phyloP scores from a whole-genome alignment of 2,329 filamentous ascomycete species.

The Corinectria fuckeliana region DNA sequence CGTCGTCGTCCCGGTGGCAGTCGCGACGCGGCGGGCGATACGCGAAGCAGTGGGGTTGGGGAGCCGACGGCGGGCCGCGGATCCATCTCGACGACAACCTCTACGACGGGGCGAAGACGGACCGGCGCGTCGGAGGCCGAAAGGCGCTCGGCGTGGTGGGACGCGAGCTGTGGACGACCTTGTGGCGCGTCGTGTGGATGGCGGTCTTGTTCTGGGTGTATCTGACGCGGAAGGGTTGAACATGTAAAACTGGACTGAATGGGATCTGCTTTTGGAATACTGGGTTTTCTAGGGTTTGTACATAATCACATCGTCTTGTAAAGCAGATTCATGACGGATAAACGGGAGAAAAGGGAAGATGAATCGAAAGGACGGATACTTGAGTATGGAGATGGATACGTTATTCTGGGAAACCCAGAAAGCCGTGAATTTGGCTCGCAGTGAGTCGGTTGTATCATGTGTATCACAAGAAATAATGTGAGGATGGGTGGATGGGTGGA shows the following conservation, averaged over 20 bases:
- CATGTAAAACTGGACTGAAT: conserved; percentile 9
- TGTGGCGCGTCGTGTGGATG: conserved; percentile 69
- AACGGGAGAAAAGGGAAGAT: not conserved
- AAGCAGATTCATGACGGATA: not conserved
- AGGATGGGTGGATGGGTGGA: not conserved
- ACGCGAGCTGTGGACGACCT: conserved; percentile 66
- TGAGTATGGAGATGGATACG: not conserved
- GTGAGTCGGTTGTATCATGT: not conserved
- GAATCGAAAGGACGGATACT: conserved; percentile 2
- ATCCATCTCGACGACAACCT: conserved; percentile 61
- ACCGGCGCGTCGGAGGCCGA: conserved; percentile 36
- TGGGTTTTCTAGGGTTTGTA: conserved; percentile 2
- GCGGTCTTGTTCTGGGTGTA: conserved; percentile 70
- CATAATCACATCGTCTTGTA: conserved; percentile 9
- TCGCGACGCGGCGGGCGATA: conserved; percentile 36
- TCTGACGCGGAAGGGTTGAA: conserved; percentile 67
- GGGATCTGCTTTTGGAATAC: not conserved
- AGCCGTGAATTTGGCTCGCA: not conserved
- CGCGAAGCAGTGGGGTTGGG: conserved; percentile 51
- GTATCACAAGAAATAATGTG: not conserved
- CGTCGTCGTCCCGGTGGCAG: conserved; percentile 33
- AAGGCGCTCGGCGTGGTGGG: conserved; percentile 54
- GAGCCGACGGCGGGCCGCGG: conserved; percentile 53
- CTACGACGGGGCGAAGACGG: conserved; percentile 48
- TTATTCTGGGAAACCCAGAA: not conserved